These are phyloP conservation scores for Boechera retrofracta DNA, from an alignment of 345 rosid genomes.

Conservation along the genomic window DNA sequence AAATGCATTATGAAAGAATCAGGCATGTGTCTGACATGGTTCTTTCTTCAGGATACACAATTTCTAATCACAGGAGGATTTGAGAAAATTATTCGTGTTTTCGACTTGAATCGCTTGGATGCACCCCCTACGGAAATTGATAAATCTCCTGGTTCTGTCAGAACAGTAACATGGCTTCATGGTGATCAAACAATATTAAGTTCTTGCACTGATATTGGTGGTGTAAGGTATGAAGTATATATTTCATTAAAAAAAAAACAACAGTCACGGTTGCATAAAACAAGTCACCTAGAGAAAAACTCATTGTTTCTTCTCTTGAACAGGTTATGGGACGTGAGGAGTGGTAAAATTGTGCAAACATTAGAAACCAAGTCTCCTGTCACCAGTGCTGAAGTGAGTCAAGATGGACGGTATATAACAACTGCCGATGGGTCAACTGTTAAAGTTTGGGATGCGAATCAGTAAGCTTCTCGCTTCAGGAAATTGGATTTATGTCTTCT, in stretches of 20 bases:
- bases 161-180: conserved; percentile 49
- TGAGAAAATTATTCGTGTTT: conserved; percentile 46
- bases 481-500: background rate
- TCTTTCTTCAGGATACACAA: conserved; percentile 65
- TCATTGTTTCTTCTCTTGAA: conserved; percentile 1
- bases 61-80: conserved; percentile 42
- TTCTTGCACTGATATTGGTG: conserved; percentile 89
- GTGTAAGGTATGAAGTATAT: conserved; percentile 70
- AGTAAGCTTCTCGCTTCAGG: conserved; percentile 59
- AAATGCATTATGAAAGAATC: background rate
- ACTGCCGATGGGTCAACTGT: conserved; percentile 91
- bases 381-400: conserved; percentile 96
- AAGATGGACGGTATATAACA: conserved; percentile 90
- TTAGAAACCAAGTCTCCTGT: conserved; percentile 87
- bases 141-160: conserved; percentile 49
- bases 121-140: conserved; percentile 47
- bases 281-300: background rate
- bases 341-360: conserved; percentile 83
- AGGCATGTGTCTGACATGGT: background rate
- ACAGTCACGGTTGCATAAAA: background rate
- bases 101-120: conserved; percentile 48
- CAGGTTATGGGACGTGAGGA: conserved; percentile 95
- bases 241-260: background rate
- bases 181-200: conserved; percentile 74
- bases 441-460: conserved; percentile 98